A percentile compares a stretch with the other conserved stretches of the same genome.
Evolutionary conservation across 2,329 filamentous ascomycete species (phyloP).

Genomic region (Emmonsiellopsis sp.): DNA sequence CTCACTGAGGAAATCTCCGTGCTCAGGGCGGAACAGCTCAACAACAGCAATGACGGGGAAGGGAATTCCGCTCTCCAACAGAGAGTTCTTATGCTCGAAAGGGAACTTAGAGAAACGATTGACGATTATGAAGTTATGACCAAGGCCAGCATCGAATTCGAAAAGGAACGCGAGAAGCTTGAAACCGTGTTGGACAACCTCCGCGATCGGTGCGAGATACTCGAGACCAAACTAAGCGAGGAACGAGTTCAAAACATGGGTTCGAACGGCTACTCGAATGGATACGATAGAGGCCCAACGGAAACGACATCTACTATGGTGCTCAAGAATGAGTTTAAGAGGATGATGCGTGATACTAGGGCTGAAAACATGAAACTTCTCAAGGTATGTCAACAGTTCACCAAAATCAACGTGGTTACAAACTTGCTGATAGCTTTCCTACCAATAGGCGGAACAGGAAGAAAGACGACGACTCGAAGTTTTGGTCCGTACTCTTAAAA

Average conservation of each 20-base stretch:
- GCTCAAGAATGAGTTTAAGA: conserved; percentile 66
- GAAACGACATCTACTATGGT: conserved; percentile 60
- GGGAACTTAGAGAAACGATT: conserved; percentile 58
- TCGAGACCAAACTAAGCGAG: conserved; percentile 58
- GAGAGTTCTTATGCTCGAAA: conserved; percentile 49
- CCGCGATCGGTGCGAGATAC: conserved; percentile 52
- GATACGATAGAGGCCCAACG: conserved; percentile 25
- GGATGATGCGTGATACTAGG: conserved; percentile 68
- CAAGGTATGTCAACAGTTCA: conserved; percentile 44
- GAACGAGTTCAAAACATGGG: conserved; percentile 60
- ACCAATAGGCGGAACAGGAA: conserved; percentile 57
- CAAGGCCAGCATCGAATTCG: conserved; percentile 59
- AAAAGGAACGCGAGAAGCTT: conserved; percentile 59
- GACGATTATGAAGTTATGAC: conserved; percentile 63
- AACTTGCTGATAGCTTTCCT: conserved; percentile 9
- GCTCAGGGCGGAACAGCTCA: conserved; percentile 26
- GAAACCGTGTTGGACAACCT: conserved; percentile 56
- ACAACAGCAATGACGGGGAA: conserved; percentile 11
- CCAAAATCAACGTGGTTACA: conserved; percentile 13
- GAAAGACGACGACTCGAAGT: conserved; percentile 59
- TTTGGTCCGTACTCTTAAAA: conserved; percentile 45
- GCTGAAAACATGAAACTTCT: conserved; percentile 56
- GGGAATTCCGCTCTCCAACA: conserved; percentile 28
- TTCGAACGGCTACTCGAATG: conserved; percentile 29
- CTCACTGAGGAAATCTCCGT: conserved; percentile 40